Evolutionary conservation across 805 yeast species (phyloP), one percentile per base, ranked within the genome.

Genomic region (Wickerhamiella allomyrinae): DNA sequence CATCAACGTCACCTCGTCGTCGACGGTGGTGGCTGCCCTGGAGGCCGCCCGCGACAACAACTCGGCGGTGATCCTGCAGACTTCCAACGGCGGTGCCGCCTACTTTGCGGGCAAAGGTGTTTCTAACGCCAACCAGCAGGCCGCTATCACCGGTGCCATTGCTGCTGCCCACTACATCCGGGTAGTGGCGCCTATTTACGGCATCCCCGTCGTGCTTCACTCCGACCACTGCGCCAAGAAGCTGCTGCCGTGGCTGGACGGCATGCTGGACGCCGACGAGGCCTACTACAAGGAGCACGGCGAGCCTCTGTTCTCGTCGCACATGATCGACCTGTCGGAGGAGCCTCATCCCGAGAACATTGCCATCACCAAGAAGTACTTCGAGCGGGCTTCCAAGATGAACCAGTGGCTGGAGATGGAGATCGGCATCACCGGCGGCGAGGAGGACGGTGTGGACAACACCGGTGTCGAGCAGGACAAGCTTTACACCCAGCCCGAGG

Each of bases 371-470:
- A 94, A 69, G 68, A 79, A 84, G 71, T 91, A 91, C 78, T 89
- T 91, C 72, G 73, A 73, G 67, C 84, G 94, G 71, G 85, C 84
- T 78, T 70, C 93, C 66, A 85, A 82, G 71, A 73, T 89, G 77
- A 73, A 76, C 71, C 97, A 89, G 74, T 91, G 91, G 91, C 77
- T 91, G 65, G 98, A 91, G 77, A 91, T 91, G 98, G 98, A 91
- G 76, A 91, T 91, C 65, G 98, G 98, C 78, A 91, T 91, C 78
- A 91, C 98, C 66, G 98, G 98, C 72, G 98, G 98, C 79, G 98
- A 91, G 75, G 98, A 91, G 73, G 98, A 91, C 65, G 98, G 98
- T 79, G 98, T 91, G 61, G 91, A 91, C 80, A 91, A 91, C 77
- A 93, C 89, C 69, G 74, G 77, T 66, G 95, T 84, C 54, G 76